Evolutionary conservation across 179 eudicot genomes (phyloP).

Genomic region (Silene noctiflora): DNA sequence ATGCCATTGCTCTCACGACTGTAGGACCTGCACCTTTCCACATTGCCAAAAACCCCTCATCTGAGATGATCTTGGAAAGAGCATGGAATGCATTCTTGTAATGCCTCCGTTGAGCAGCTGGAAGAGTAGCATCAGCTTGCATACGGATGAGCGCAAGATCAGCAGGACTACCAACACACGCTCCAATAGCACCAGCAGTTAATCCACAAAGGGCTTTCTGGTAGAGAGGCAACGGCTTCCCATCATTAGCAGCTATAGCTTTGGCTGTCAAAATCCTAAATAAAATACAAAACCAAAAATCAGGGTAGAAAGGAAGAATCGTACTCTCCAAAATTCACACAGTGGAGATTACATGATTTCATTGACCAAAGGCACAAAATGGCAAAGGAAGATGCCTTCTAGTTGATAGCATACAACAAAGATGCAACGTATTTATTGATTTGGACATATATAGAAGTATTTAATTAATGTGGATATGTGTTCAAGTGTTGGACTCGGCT

Average conservation of each 20-base stretch:
- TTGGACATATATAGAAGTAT: background rate
- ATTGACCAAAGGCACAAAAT: no score
- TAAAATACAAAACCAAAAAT: background rate
- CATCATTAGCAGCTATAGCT: conserved; percentile 87
- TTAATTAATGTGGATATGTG: background rate
- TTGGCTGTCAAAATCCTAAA: conserved; percentile 66
- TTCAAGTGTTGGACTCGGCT: background rate
- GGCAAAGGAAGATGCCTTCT: no score
- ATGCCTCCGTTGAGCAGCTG: conserved; percentile 72
- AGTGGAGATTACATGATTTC: background rate
- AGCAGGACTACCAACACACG: conserved; percentile 87
- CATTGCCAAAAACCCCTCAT: conserved; percentile 83
- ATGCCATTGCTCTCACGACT: conserved; percentile 95
- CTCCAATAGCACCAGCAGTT: conserved; percentile 98
- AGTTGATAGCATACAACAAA: background rate
- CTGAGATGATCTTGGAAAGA: conserved; percentile 66
- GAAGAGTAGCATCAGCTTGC: conserved; percentile 99
- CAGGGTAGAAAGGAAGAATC: background rate
- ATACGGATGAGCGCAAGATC: conserved; percentile 96
- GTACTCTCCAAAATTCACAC: background rate
- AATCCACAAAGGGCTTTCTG: conserved; percentile 94
- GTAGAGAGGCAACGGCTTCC: conserved; percentile 86
- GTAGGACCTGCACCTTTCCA: conserved; percentile 99
- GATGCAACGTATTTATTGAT: background rate
- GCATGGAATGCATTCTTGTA: conserved; percentile 97